Evolutionary conservation across 1,284 basidiomycete species (phyloP).

Genomic region (Ustanciosporium gigantosporum): DNA sequence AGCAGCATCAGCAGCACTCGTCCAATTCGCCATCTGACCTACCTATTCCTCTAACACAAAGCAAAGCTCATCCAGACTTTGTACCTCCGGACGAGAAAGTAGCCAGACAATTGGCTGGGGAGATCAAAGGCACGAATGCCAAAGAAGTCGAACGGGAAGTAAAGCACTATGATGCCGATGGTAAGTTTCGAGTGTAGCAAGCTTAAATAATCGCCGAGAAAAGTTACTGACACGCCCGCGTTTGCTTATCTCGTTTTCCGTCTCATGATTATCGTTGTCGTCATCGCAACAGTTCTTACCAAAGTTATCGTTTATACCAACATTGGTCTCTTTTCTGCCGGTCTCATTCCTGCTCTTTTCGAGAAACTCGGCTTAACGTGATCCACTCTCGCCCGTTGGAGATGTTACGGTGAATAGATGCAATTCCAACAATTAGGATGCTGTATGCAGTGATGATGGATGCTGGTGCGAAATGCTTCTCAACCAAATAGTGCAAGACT

Average conservation of each 20-base stretch:
- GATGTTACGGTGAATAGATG: no score
- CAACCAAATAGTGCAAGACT: no score
- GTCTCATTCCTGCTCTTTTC: conserved; percentile 40
- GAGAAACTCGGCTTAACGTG: conserved; percentile 30
- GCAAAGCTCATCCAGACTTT: conserved; percentile 19
- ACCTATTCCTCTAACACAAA: conserved; percentile 24
- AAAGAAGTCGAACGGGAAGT: conserved; percentile 58
- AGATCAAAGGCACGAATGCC: conserved; percentile 4
- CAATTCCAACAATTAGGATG: no score
- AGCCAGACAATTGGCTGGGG: conserved; percentile 11
- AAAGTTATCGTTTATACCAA: conserved; percentile 89
- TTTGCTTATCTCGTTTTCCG: no score
- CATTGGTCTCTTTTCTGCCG: conserved; percentile 69
- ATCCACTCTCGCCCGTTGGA: background rate
- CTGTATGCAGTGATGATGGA: no score
- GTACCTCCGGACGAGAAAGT: conserved; percentile 19
- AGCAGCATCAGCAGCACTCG: background rate
- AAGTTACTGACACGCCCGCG: no score
- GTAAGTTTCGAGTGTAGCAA: no score
- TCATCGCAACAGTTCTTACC: no score
- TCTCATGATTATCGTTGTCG: no score
- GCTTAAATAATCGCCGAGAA: no score
- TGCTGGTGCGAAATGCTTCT: no score
- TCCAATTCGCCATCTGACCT: conserved; percentile 4
- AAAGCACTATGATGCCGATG: conserved; percentile 83